Percentiles rank a stretch among this genome's conserved stretches.
phyloP scores from a whole-genome alignment of 2,329 filamentous ascomycete genomes.

The Didymella exigua region DNA sequence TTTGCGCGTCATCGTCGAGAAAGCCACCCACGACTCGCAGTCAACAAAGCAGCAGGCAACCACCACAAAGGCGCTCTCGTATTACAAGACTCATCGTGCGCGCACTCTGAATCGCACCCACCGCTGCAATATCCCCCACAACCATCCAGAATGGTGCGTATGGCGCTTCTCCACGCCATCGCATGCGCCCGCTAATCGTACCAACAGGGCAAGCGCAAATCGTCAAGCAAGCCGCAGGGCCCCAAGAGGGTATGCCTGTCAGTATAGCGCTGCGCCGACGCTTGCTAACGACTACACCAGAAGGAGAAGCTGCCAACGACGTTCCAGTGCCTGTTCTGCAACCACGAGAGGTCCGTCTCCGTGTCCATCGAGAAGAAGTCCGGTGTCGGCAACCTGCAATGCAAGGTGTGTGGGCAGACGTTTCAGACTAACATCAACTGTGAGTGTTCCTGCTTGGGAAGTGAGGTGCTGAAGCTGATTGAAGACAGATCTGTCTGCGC shows the following conservation, averaged over 20 bases:
- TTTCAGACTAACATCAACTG: slow-evolving; percentile 95
- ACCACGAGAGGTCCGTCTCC: slow-evolving; percentile 89
- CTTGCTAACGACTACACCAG: slow-evolving; percentile 31
- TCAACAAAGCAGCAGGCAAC: background rate
- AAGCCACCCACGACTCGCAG: slow-evolving; percentile 2
- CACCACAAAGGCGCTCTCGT: background rate
- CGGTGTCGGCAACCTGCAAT: slow-evolving; percentile 82
- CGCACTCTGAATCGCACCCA: background rate
- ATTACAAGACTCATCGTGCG: background rate
- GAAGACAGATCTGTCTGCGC: slow-evolving; percentile 76
- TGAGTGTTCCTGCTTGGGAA: slow-evolving; percentile 52
- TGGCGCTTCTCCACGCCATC: background rate
- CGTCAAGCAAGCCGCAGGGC: slow-evolving; percentile 78
- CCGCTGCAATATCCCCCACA: background rate
- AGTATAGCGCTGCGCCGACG: background rate
- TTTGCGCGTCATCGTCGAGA: slow-evolving; percentile 16
- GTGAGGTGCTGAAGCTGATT: slow-evolving; percentile 22
- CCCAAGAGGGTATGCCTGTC: slow-evolving; percentile 72
- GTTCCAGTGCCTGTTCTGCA: slow-evolving; percentile 99
- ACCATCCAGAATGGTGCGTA: slow-evolving; percentile 8
- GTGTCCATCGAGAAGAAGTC: slow-evolving; percentile 95
- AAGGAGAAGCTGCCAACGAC: slow-evolving; percentile 74
- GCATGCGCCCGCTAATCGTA: slow-evolving; percentile 31
- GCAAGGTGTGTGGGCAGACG: slow-evolving; percentile 90
- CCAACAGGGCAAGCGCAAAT: slow-evolving; percentile 82